Evolutionary conservation across 2,329 filamentous ascomycete genomes (phyloP), one percentile per base, ranked within the genome.

Genomic region (Metarhizium guizhouense): DNA sequence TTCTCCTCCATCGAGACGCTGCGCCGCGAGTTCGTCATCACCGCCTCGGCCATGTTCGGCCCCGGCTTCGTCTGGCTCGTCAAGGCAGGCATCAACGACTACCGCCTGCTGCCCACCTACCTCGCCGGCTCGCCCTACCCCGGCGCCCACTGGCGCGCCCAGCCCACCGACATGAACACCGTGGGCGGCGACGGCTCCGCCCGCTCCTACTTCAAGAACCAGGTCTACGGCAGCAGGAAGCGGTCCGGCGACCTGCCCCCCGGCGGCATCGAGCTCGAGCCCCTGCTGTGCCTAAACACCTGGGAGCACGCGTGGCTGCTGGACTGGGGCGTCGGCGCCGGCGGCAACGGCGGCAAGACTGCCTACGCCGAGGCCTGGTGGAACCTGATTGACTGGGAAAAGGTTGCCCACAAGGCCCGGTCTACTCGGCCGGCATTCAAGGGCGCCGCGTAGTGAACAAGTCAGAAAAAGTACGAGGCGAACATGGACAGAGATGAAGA

Each of bases 41-140:
- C 87, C 45, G 93, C 93, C 57, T 79, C 83, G 62, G 82, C 85
- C 74, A 96, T 97, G 91, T 97, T 99, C 75, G 94, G 93, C 54
- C 92, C 93, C 0, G 94, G 94, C 61, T 97, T 95, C 74, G 88
- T 97, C 68, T 99, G 94, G 94, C 85, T 99, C 59, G 88, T 96
- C 66, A 83, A 83, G 72, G 68, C 65, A 63, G 71, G 66, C 54
- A 67, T 70, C 58, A 64, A 62, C 67, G 77, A 76, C 63, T 79
- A 78, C 74, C 84, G 85, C 65, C 81, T 99, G 66, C 79, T 99
- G 57, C 81, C 84, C 64, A 99, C 94, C 56, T 99, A 97, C 77
- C 83, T 92, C 58, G 92, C 93, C 56, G 94, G 94, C 56, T 89
- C 88, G 7, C 94, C 94, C 4, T 94, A 93, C 72, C 83, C 88